Evolutionary conservation across 192 early-diverging fungal species (phyloP).

Genomic region (Powellomyces hirtus): DNA sequence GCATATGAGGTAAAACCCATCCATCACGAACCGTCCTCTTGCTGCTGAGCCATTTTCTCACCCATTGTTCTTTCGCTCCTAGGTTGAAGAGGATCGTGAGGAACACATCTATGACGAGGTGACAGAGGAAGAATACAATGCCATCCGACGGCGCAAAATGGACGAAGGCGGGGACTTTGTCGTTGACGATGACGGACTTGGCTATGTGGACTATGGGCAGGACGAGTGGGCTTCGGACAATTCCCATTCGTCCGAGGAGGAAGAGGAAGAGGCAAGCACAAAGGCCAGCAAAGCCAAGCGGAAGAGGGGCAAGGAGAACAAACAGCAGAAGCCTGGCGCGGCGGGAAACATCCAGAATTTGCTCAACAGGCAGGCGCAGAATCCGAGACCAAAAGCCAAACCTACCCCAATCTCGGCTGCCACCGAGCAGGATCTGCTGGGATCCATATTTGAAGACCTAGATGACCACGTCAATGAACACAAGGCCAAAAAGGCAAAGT

Average conservation of each 20-base stretch:
- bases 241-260: slow-evolving; percentile 48
- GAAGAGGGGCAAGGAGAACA: slow-evolving; percentile 37
- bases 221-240: slow-evolving; percentile 47
- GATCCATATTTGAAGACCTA: slow-evolving; percentile 40
- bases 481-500: slow-evolving; percentile 6
- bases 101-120: slow-evolving; percentile 61
- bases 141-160: slow-evolving; percentile 26
- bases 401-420: slow-evolving; percentile 15
- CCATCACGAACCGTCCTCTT: not conserved
- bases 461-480: slow-evolving; percentile 25
- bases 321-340: not conserved
- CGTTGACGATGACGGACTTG: slow-evolving; percentile 59
- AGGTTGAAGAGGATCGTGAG: slow-evolving; percentile 19
- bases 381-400: slow-evolving; percentile 15
- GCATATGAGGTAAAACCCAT: not conserved
- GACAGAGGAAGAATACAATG: slow-evolving; percentile 37
- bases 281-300: slow-evolving; percentile 28
- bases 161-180: slow-evolving; percentile 57
- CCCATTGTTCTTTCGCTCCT: no score
- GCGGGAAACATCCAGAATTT: slow-evolving; percentile 39
- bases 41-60: not conserved
- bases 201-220: slow-evolving; percentile 61
- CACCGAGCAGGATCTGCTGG: slow-evolving; percentile 34
- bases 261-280: slow-evolving; percentile 34
- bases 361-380: slow-evolving; percentile 41